A percentile compares a stretch with the other conserved stretches of the same genome.
Conservation (phyloP, 257 asterid species). For the Penstemon barbatus region DNA sequence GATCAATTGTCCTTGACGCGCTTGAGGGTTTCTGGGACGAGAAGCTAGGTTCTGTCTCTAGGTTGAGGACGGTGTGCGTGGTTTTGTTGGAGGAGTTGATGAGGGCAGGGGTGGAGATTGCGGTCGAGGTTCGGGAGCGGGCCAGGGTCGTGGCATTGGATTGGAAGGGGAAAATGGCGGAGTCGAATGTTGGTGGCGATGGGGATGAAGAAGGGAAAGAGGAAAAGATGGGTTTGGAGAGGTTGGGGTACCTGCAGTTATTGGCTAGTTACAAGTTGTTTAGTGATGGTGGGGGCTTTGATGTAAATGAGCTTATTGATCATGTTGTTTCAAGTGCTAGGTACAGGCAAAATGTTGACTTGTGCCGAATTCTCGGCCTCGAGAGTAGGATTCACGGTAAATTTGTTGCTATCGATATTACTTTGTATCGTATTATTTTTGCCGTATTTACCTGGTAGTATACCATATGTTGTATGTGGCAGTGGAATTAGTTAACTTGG, state of each 20-base stretch:
- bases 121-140: constrained; percentile 38
- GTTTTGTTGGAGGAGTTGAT: constrained; percentile 58
- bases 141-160: constrained; percentile 40
- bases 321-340: constrained; percentile 44
- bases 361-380: constrained; percentile 49
- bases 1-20: constrained; percentile 50
- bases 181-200: constrained; percentile 19
- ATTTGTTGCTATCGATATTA: constrained; percentile 2
- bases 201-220: constrained; percentile 36
- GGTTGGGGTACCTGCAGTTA: constrained; percentile 53
- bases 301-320: constrained; percentile 45
- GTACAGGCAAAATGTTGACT: constrained; percentile 50
- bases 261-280: constrained; percentile 52
- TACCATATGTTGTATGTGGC: not conserved
- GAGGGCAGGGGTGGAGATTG: constrained; percentile 45
- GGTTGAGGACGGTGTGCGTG: constrained; percentile 46
- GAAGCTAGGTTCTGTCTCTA: constrained; percentile 19
- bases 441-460: not conserved
- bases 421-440: not conserved
- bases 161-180: constrained; percentile 43
- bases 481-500: not conserved
- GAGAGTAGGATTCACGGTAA: constrained; percentile 53
- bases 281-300: constrained; percentile 36
- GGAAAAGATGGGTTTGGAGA: constrained; percentile 46
- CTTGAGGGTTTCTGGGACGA: constrained; percentile 45